Evolutionary conservation across 1,284 basidiomycete species (phyloP), one percentile per base, ranked within the genome.

Genomic region (Apiotrichum gamsii): DNA sequence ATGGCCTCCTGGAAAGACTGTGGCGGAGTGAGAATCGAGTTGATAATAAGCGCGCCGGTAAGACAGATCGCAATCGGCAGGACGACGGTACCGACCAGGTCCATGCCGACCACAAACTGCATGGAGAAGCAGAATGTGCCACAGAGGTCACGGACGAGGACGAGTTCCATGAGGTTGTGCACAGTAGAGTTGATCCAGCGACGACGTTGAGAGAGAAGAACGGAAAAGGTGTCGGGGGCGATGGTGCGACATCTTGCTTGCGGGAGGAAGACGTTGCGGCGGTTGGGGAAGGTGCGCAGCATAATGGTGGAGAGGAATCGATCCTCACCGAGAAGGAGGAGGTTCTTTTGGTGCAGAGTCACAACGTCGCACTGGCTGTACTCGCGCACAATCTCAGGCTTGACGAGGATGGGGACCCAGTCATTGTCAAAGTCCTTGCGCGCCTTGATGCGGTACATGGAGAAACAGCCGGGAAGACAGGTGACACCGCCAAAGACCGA

Each of bases 141-240:
- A 69, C 90, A 98, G 19, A 98, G 80, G 65, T 98, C 90, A 56
- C 89, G 87, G 23, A 99, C 95, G 51, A 90, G 82, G 30, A 98
- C 90, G 29, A 99, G 84, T 72, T 99, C 95, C 91, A 97, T 96
- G 45, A 99, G 80, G 68, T 99, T 98, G 77, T 98, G 95, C 39
- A 98, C 88, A 0, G 95, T 98, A 36, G 91, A 97, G 73, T 97
- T 98, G 77, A 99, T 98, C 95, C 95, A 99, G 57, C 95, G 85
- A 23, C 95, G 84, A 28, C 95, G 87, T 70, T 99, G 95, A 1
- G 94, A 98, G 11, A 99, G 80, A 35, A 99, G 79, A 40, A 98
- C 82, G 32, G 77, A 76, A 75, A 99, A 98, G 0, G 90, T 91
- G 67, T 98, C 91, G 8, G 95, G 95, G 20, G 91, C 95, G 63